A percentile compares a stretch with the other conserved stretches of the same genome.
These are phyloP conservation scores for Poa pratensis DNA, from an alignment of 176 grass and related monocot genomes.

Conservation along the genomic window DNA sequence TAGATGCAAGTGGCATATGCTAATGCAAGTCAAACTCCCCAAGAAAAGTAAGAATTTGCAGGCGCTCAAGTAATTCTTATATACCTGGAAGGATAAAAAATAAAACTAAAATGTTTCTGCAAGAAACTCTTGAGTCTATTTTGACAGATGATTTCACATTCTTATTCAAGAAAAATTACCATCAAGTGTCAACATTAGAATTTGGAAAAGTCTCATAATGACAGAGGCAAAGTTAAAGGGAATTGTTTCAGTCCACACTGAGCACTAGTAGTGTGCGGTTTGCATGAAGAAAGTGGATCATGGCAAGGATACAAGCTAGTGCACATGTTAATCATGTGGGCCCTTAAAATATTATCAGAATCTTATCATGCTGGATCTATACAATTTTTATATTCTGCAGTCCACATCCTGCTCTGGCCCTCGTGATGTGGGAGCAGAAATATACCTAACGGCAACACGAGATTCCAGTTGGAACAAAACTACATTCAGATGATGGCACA, in stretches of 20 bases:
- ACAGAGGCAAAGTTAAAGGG: slow-evolving; percentile 3
- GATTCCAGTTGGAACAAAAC: background rate
- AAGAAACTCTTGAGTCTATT: background rate
- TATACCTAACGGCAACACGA: slow-evolving; percentile 11
- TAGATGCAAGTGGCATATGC: slow-evolving; percentile 6
- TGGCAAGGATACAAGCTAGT: slow-evolving; percentile 35
- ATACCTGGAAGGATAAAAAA: background rate
- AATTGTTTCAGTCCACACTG: slow-evolving; percentile 18
- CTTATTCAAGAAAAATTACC: slow-evolving; percentile 11
- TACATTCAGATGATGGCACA: slow-evolving; percentile 30
- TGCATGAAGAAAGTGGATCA: slow-evolving; percentile 31
- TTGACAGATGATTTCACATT: background rate
- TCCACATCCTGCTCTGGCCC: slow-evolving; percentile 26
- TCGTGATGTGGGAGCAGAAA: slow-evolving; percentile 5
- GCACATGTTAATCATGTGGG: slow-evolving; percentile 34
- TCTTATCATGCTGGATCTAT: slow-evolving; percentile 23
- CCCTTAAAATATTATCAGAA: slow-evolving; percentile 35
- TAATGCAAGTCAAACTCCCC: background rate
- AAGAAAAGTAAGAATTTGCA: background rate
- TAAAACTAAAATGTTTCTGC: background rate
- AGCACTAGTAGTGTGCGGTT: slow-evolving; percentile 6
- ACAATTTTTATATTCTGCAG: slow-evolving; percentile 22
- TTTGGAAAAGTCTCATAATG: background rate
- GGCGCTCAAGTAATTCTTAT: background rate
- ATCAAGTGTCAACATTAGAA: background rate